Evolutionary conservation across 495 filamentous ascomycete species (phyloP), one percentile per base, ranked within the genome.

Genomic region (Trichoderma reesei): DNA sequence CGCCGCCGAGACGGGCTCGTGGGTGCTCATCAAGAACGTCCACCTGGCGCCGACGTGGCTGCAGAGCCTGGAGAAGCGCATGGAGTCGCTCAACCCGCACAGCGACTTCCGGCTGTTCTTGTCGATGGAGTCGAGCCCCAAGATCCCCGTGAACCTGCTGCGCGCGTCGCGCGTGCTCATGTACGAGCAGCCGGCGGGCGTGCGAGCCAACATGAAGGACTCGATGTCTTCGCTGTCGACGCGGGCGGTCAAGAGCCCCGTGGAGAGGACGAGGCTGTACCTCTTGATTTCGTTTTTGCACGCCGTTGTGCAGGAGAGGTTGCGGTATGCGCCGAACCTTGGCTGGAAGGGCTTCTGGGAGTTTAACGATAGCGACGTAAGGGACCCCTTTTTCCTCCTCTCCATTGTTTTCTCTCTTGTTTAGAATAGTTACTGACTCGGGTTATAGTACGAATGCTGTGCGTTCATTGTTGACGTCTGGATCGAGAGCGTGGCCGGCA

Each of bases 331-430:
- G 20, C 95, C 94, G 2, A 94, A 83, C 61, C 82, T 99, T 63
- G 94, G 94, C 62, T 98, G 95, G 94, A 96, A 96, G 79, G 90
- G 91, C 64, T 96, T 96, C 82, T 99, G 94, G 94, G 94, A 99
- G 78, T 99, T 99, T 73, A 99, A 99, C 72, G 94, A 99, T 74
- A 96, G 92, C 68, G 94, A 98, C 76, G 92, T 97, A 84, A 88
- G 92, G 84, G 61, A 65, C 63, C 31, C 26, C 26, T 61, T 7
- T 39, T 26, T 39, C 16, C 31, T 62, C 10, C 20, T 18, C 61
- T 38, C 33, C 14, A 20, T 54, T 61, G 33, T n/a, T 39, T 61
- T 60, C 5, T 18, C 9, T 33, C 13, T 56, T 11, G 38, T 1
- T 39, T 11, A 1, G 11, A 11, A 10, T 33, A 0, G 33, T 56